phyloP scores from a whole-genome alignment of 2,329 filamentous ascomycete genomes.

The Thermoascus crustaceus region DNA sequence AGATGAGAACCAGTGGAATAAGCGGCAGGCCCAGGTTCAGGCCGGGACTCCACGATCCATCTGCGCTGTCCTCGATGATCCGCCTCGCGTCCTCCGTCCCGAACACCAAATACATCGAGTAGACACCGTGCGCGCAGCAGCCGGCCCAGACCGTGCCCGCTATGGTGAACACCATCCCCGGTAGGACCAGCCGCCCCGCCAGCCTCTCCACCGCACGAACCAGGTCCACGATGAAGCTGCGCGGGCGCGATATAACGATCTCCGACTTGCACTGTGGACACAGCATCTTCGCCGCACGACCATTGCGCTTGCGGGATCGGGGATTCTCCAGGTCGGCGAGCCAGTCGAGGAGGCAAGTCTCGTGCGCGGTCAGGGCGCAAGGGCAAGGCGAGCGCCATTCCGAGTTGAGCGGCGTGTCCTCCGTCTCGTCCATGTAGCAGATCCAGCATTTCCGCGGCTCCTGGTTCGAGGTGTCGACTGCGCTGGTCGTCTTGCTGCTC shows the following conservation, averaged over 20 bases:
- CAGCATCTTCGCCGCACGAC: constrained; percentile 53
- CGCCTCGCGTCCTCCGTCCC: constrained; percentile 52
- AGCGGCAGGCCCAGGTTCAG: constrained; percentile 55
- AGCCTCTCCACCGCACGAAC: constrained; percentile 51
- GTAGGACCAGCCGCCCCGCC: constrained; percentile 54
- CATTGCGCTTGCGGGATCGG: constrained; percentile 42
- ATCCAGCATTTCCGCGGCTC: constrained; percentile 57
- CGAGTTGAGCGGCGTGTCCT: constrained; percentile 50
- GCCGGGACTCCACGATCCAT: constrained; percentile 38
- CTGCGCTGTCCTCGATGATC: constrained; percentile 41
- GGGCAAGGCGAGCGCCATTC: constrained; percentile 84
- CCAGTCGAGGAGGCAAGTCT: constrained; percentile 84
- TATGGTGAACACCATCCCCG: constrained; percentile 51
- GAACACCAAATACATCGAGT: constrained; percentile 58
- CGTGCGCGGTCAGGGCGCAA: constrained; percentile 84
- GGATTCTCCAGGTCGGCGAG: constrained; percentile 77
- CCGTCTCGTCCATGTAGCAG: constrained; percentile 58
- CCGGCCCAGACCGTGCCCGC: constrained; percentile 43
- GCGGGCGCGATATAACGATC: constrained; percentile 68
- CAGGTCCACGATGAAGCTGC: constrained; percentile 62
- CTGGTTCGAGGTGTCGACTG: constrained; percentile 8
- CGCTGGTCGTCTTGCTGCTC: constrained; percentile 18
- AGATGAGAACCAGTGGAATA: constrained; percentile 59
- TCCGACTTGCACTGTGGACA: constrained; percentile 86
- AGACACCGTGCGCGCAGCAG: constrained; percentile 51